Conservation (phyloP, 768 basidiomycete genomes). For the Phlebiopsis flavidoalba region DNA sequence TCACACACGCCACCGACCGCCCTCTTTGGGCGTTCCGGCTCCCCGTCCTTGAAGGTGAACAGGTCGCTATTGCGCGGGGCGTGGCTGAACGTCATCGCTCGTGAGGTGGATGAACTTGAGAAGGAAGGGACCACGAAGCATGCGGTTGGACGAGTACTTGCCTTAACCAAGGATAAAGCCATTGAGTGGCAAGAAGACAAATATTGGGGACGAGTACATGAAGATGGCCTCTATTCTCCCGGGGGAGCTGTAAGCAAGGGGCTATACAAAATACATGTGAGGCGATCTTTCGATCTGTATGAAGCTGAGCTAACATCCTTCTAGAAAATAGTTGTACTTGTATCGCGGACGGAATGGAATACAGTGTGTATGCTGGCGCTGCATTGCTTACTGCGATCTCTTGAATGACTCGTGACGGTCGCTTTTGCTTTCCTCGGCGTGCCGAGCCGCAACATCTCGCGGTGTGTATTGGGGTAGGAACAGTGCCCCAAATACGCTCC, state of each 20-base stretch:
- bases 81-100: conserved; percentile 51
- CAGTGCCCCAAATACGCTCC: neutral
- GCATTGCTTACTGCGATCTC: neutral
- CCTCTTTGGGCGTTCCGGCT: conserved; percentile 55
- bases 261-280: neutral
- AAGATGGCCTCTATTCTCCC: conserved; percentile 28
- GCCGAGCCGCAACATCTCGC: no score
- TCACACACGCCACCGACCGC: conserved; percentile 68
- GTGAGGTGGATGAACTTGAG: conserved; percentile 39
- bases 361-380: neutral
- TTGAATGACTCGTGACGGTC: neutral
- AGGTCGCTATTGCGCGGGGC: conserved; percentile 43
- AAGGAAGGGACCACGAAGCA: conserved; percentile 22
- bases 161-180: conserved; percentile 42
- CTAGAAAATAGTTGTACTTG: neutral
- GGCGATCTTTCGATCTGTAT: neutral
- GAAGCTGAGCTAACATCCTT: neutral
- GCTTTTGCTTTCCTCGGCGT: neutral
- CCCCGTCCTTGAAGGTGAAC: conserved; percentile 40
- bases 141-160: conserved; percentile 38
- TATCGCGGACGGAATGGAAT: neutral
- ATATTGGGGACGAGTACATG: conserved; percentile 50
- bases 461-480: neutral
- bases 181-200: conserved; percentile 54
- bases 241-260: conserved; percentile 14